Evolutionary conservation across 345 rosid genomes (phyloP), one percentile per base, ranked within the genome.

Genomic region (Eucalyptus sideroxylon): DNA sequence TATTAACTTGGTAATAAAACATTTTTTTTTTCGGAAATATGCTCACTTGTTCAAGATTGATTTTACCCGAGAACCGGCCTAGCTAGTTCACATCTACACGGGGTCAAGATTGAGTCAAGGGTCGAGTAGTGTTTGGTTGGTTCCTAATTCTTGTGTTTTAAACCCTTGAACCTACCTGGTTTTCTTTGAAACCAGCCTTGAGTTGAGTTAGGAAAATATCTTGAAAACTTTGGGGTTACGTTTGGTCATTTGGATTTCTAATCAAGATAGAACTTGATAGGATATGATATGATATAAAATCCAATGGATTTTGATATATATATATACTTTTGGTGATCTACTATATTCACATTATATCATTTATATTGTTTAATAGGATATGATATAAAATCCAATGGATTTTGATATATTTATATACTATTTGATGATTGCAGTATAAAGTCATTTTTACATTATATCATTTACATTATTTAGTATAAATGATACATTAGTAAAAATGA

Each of bases 1-100:
- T n/a, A 31, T 65, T 15, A 65, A 65, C 72, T n/a, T n/a, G 3
- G 8, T n/a, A n/a, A 65, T 65, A 2, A 15, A n/a, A n/a, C 6
- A 65, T 0, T 14, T 2, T 30, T 30, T 4, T n/a, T 15, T 26
- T 4, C 1, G 1, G 3, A 65, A 15, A 13, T 13, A 15, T 65
- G 34, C 77, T 65, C 19, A n/a, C 19, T 6, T 4, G 19, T 65
- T 30, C 6, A 65, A 15, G 16, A n/a, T 7, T 8, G 3, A 65
- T n/a, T n/a, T 65, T 65, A 15, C 9, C 4, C 0, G 0, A 5
- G 17, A 65, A 6, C 8, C 6, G 0, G 8, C 77, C 37, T 65
- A 65, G 19, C 77, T 30, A 2, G 11, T 65, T 65, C 9, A 7
- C 6, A 30, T 65, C 3, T 12, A 9, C 37, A 65, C 1, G 19